Base-by-base conservation (phyloP, 176 grass and related monocot species). In the Secale cereale region DNA sequence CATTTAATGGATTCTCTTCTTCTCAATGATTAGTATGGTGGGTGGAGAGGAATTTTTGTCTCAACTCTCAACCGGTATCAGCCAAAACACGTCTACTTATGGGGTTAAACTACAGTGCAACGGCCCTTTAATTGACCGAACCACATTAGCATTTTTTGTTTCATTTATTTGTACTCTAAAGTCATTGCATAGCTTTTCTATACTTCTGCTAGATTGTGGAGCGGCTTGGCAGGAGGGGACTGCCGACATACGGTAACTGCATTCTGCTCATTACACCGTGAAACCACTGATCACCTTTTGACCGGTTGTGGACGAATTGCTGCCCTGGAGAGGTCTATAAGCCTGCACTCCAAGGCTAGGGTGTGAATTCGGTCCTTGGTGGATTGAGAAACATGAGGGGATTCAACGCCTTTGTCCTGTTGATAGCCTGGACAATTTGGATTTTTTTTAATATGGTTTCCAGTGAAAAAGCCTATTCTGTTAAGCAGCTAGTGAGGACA, bases 1-100 rank as follows among this genome's bases (percentile, higher is more conserved):
- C 45, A 72, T 82, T 85, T 67, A 81, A 35, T 82, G 61, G 70
- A 85, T 41, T 61, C 26, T 65, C 82, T 89, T 83, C 6, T 64
- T 54, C 41, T 74, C 71, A 54, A 74, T 85, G 45, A 68, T 85
- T 56, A 27, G n/a, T 66, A 77, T 85, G 73, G 45, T 85, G 30
- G 43, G 62, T 85, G 61, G 62, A 74, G 57, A 5, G 8, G 7
- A 61, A 48, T 26, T 82, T 82, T 31, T 78, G 31, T 82, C 19
- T 48, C 50, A 70, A 65, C 15, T 64, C n/a, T 64, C 5, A 17
- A 52, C 15, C 63, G 67, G 54, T 75, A 43, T 54, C 61, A 75
- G 45, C 45, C 64, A 81, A 81, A 45, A 43, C 27, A 65, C 5
- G 17, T 79, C 45, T 81, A 70, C 30, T 87, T 84, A 40, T 62